These are phyloP conservation scores for Xylaria longipes DNA, from an alignment of 495 filamentous ascomycete genomes.

Conservation along the genomic window DNA sequence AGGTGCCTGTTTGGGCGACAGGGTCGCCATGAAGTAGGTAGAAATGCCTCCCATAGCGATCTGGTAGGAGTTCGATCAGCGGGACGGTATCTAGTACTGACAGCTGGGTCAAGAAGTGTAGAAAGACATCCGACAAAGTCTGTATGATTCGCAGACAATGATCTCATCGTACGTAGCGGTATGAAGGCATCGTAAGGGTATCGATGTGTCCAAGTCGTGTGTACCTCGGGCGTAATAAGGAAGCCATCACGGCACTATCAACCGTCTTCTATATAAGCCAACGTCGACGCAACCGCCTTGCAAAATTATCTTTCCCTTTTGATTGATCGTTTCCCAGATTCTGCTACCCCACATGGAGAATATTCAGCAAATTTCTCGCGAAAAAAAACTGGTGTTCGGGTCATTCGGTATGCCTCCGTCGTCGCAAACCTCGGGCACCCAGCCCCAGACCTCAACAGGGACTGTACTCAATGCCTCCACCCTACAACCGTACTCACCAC, in stretches of 20 bases:
- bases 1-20: background rate
- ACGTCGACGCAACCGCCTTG: background rate
- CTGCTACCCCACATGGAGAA: background rate
- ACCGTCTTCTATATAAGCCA: background rate
- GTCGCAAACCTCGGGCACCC: conserved; percentile 4
- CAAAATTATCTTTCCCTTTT: background rate
- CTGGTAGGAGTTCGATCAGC: background rate
- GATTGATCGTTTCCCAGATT: background rate
- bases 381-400: background rate
- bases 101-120: background rate
- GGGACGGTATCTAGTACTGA: background rate
- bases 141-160: background rate
- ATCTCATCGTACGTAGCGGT: background rate
- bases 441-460: background rate
- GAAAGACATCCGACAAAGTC: background rate
- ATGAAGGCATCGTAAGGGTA: background rate
- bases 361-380: background rate
- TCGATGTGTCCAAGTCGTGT: background rate
- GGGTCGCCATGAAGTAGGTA: background rate
- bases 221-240: background rate
- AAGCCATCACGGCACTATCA: background rate
- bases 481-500: background rate
- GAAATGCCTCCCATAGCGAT: background rate
- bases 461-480: background rate
- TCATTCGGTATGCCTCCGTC: conserved; percentile 1